Base-by-base conservation (phyloP, 352 stramenopile genomes). In the Phytophthora capsici region DNA sequence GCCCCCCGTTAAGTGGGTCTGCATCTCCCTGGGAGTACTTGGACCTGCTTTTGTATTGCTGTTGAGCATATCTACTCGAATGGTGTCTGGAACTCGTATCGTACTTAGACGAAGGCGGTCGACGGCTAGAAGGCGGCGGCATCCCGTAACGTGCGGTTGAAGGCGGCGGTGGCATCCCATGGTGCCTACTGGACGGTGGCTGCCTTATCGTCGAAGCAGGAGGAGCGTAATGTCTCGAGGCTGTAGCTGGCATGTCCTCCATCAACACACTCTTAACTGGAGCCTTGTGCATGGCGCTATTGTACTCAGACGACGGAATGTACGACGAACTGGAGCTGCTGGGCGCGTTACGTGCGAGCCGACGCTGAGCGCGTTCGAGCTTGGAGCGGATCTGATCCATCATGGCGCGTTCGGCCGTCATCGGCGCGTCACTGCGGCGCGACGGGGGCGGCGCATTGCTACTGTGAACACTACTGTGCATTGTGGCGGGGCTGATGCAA, bases 381-480 rank as follows among this genome's bases (percentile, higher is more conserved):
- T 90, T 91, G 32, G 65, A 75, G 41, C 81, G 83, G 64, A 91
- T 91, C 60, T 86, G 67, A 32, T 89, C 77, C 77, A 91, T 89
- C 80, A 88, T 88, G 28, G 63, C 73, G 52, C 83, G 83, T 66
- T 91, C 83, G 14, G 65, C 75, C n/a, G 80, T 81, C 6, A 81
- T 56, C n/a, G 73, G 73, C 34, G 25, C 34, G 22, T 76, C 48
- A 9, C 46, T 55, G 13, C 36, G 41, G 7, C 51, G 67, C 14
- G 57, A 63, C 14, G 68, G 41, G 0, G 65, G 17, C 17, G 59
- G 26, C 30, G 41, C 22, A 37, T 23, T 68, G 28, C 46, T 57
- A 28, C 28, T 63, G 54, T 17, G 25, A 4, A 34, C 20, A 16
- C 36, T 41, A 20, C n/a, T 41, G 36, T 34, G 28, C 28, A 41